Evolutionary conservation across 345 rosid genomes (phyloP).

Genomic region (Gynandropsis gynandra): DNA sequence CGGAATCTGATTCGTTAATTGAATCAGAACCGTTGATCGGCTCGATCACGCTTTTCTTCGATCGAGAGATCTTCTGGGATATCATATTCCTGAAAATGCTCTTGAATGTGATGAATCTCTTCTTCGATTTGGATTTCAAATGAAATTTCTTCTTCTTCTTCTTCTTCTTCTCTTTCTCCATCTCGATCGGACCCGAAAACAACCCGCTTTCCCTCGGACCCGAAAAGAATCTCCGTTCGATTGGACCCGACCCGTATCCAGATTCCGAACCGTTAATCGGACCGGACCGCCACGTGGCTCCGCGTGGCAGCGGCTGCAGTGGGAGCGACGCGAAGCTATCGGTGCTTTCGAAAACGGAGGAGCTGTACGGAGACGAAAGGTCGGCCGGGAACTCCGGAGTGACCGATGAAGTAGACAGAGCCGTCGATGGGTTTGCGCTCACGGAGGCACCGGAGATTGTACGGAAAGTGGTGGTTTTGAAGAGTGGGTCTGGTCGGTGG

Average conservation of each 20-base stretch:
- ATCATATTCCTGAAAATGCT: conserved; percentile 39
- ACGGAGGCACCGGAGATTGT: conserved; percentile 92
- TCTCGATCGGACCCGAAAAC: conserved; percentile 35
- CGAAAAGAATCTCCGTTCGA: conserved; percentile 38
- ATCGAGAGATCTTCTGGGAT: conserved; percentile 32
- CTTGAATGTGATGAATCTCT: conserved; percentile 28
- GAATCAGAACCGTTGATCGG: conserved; percentile 38
- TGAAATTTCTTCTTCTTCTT: conserved; percentile 8
- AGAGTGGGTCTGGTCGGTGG: conserved; percentile 34
- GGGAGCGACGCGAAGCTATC: conserved; percentile 71
- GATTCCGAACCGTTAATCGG: conserved; percentile 45
- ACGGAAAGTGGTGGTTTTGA: conserved; percentile 45
- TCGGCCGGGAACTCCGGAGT: conserved; percentile 19
- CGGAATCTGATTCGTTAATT: conserved; percentile 31
- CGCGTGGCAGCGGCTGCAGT: conserved; percentile 75
- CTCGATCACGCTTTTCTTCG: conserved; percentile 36
- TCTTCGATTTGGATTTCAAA: conserved; percentile 28
- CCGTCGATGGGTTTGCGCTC: conserved; percentile 81
- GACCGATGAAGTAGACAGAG: conserved; percentile 45
- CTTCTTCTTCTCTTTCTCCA: conserved; percentile 31
- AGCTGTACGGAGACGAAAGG: conserved; percentile 22
- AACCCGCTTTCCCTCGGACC: conserved; percentile 40
- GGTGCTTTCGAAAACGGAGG: conserved; percentile 72
- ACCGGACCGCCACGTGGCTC: conserved; percentile 34
- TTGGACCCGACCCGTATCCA: conserved; percentile 35